Base-by-base conservation (phyloP, 1,284 basidiomycete genomes). In the Kwoniella shivajii region DNA sequence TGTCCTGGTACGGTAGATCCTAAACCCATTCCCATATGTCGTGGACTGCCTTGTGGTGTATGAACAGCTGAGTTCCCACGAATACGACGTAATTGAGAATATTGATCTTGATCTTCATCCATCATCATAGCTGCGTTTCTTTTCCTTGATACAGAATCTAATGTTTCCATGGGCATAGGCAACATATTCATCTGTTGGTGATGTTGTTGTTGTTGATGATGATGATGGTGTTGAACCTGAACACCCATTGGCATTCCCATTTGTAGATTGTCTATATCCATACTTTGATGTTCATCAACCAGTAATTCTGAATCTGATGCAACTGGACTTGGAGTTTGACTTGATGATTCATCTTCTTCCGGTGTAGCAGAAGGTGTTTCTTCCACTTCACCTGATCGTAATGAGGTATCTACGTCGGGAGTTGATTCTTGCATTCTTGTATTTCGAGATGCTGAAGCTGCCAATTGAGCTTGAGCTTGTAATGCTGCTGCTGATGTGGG, bases 271-370 rank as follows among this genome's bases (percentile, higher is more conserved):
- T 53, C 51, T 16, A 53, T 34, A 20, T 53, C 48, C 64, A 68
- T 67, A 27, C 49, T 37, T 14, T 54, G 53, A 18, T 49, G 34
- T 27, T 43, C 50, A 2, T 36, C 38, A n/a, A n/a, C n/a, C n/a
- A n/a, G n/a, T 4, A 53, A 54, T n/a, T 53, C 61, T 2, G 46
- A 41, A 9, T 53, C 79, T 31, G 80, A 80, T 16, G 80, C 81
- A 49, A 92, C 88, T 4, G 92, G 92, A 48, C 90, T 92, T 16
- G 93, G 93, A 1, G 92, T 95, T 34, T 87, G 86, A 13, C 90
- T 93, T 65, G 88, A 89, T 18, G 89, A 89, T 6, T 90, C 92
- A 4, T 85, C 86, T 61, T 87, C 88, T 34, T 89, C 91, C 6
- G 90, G 90, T 5, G 88, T 88, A 11, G 89, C 88, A 18, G 90